phyloP scores from a whole-genome alignment of 257 asterid species.

The Catharanthus roseus region DNA sequence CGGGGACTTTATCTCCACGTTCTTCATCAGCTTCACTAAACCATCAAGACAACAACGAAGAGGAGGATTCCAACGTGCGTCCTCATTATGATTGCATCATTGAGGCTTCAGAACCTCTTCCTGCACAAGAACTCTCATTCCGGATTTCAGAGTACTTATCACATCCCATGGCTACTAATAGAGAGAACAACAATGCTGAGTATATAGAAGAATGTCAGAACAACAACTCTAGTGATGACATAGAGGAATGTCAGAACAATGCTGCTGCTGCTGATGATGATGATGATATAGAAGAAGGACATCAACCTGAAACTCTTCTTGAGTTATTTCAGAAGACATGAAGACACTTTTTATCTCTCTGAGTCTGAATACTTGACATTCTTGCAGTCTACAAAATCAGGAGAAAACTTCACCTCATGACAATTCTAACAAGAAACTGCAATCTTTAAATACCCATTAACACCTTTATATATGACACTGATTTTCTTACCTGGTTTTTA shows the following conservation, averaged over 20 bases:
- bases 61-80: no score
- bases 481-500: no score
- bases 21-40: conserved; percentile 50
- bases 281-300: conserved; percentile 8
- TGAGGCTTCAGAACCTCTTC: conserved; percentile 19
- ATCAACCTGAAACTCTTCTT: conserved; percentile 40
- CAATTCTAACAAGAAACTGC: not conserved
- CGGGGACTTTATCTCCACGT: conserved; percentile 59
- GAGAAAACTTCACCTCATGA: no score
- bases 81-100: conserved; percentile 24
- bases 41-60: conserved; percentile 22
- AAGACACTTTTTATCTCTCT: conserved; percentile 12
- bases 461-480: no score
- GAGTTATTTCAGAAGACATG: conserved; percentile 50
- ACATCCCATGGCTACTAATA: conserved; percentile 15
- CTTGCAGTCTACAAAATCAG: no score
- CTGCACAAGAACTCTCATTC: conserved; percentile 23
- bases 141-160: conserved; percentile 24
- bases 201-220: conserved; percentile 24
- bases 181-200: conserved; percentile 23
- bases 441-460: not conserved
- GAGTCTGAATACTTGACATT: no score
- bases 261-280: no score
- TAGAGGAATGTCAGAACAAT: conserved; percentile 24
- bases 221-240: conserved; percentile 8